Evolutionary conservation across 345 rosid genomes (phyloP), one percentile per base, ranked within the genome.

Genomic region (Moringa oleifera): DNA sequence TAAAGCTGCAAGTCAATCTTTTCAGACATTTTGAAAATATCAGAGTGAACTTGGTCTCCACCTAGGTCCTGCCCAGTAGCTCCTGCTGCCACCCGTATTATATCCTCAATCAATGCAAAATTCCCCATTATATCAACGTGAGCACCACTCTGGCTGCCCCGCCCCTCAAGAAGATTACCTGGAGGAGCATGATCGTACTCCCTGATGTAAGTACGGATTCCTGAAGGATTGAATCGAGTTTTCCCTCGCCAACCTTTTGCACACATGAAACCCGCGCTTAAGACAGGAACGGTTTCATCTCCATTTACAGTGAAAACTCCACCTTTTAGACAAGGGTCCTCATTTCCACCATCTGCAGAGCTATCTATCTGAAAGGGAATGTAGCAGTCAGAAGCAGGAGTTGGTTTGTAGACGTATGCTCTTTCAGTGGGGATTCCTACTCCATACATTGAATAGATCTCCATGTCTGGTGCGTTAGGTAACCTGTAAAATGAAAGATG

Each of bases 51-150:
- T 61, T 55, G 77, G 69, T 81, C 90, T 11, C 90, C 88, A 52
- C 85, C 85, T 67, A 87, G 57, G 22, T 83, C 83, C 24, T 81
- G 76, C 28, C 88, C 88, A 0, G 78, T 75, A 36, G 83, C 85
- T 21, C 94, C 90, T 0, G 94, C 86, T 22, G 90, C 88, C 7
- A 84, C 78, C 59, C 86, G 76, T 65, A 87, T 63, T 50, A 87
- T 54, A 65, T 87, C 90, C 70, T 87, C 95, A 23, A 85, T 85
- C 73, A 87, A 70, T 25, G 86, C 90, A 46, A 87, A 87, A 57
- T 87, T 87, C 20, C 90, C 95, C 95, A 87, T 72, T 59, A 87
- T 84, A 72, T 87, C 86, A 31, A 87, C 90, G 64, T 87, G 90
- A 21, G 86, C 82, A 61, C 90, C 95, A 61, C 95, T 87, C 62